phyloP scores from a whole-genome alignment of 1,284 basidiomycete genomes.

The Porphyrellus sp. region DNA sequence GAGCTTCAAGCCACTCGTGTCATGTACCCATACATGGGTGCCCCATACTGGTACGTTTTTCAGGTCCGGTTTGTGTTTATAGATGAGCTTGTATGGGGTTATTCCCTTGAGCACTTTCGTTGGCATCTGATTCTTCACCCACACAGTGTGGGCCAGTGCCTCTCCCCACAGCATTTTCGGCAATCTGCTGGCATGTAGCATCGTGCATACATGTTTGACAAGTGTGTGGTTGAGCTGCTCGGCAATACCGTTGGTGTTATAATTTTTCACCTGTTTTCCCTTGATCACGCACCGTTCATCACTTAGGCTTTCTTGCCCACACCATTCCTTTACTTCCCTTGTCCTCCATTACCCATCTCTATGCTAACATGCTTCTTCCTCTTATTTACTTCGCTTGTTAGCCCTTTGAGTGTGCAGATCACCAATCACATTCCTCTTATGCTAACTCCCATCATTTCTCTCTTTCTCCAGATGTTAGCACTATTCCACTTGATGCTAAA shows the following conservation, averaged over 20 bases:
- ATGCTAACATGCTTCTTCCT: too few relatives aligned
- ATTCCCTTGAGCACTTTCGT: not conserved
- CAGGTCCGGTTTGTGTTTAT: not conserved
- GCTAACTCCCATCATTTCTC: too few relatives aligned
- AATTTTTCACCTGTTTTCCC: too few relatives aligned
- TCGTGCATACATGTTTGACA: not conserved
- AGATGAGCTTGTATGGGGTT: not conserved
- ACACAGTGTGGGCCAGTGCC: not conserved
- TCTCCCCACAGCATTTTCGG: not conserved
- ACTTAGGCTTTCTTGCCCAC: too few relatives aligned
- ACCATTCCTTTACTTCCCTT: too few relatives aligned
- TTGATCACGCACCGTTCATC: too few relatives aligned
- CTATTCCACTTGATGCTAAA: too few relatives aligned
- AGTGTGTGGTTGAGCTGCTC: not conserved
- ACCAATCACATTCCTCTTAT: too few relatives aligned
- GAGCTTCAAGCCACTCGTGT: not conserved
- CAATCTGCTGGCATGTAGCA: not conserved
- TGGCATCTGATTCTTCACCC: not conserved
- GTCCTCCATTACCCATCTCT: too few relatives aligned
- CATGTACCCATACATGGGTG: not conserved
- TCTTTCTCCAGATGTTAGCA: too few relatives aligned
- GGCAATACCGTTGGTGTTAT: not conserved
- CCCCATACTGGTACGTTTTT: not conserved
- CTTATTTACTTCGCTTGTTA: too few relatives aligned
- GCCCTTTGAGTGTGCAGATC: too few relatives aligned